Percentiles rank a stretch among this genome's conserved stretches.
Conservation (phyloP, 23 red algal species). For the Gracilaria gracilis region DNA sequence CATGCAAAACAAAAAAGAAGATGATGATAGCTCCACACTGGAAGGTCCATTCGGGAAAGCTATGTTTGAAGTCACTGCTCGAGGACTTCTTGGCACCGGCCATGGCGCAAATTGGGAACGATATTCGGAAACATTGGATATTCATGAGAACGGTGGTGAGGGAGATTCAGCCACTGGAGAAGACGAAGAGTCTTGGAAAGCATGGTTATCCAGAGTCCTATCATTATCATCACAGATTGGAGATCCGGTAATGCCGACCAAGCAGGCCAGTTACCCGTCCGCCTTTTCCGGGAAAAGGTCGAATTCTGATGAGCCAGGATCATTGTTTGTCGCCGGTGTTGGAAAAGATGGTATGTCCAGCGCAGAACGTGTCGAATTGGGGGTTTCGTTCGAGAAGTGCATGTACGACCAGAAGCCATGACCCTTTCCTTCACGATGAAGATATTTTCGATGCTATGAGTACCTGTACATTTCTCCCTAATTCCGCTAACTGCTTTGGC, state of each 20-base stretch:
- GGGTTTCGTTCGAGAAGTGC: background rate
- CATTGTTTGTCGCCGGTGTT: background rate
- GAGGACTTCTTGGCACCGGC: constrained; percentile 4
- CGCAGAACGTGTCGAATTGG: background rate
- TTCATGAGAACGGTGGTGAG: background rate
- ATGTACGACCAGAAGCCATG: background rate
- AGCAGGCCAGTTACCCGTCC: background rate
- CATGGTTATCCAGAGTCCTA: background rate
- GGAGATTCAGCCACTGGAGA: background rate
- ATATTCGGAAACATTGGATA: constrained; percentile 1
- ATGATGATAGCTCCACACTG: background rate
- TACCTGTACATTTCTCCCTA: no score
- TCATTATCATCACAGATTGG: background rate
- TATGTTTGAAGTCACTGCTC: constrained; percentile 11
- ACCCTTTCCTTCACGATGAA: no score
- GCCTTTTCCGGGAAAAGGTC: background rate
- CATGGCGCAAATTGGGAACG: constrained; percentile 4
- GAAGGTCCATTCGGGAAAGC: constrained; percentile 36
- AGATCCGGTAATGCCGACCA: background rate
- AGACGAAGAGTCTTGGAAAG: background rate
- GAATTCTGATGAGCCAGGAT: background rate
- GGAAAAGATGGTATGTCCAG: constrained; percentile 27
- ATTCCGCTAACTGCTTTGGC: no score
- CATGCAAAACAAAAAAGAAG: constrained; percentile 21
- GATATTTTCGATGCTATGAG: no score